Conservation (phyloP, 1,284 basidiomycete species). For the Apiotrichum siamense region DNA sequence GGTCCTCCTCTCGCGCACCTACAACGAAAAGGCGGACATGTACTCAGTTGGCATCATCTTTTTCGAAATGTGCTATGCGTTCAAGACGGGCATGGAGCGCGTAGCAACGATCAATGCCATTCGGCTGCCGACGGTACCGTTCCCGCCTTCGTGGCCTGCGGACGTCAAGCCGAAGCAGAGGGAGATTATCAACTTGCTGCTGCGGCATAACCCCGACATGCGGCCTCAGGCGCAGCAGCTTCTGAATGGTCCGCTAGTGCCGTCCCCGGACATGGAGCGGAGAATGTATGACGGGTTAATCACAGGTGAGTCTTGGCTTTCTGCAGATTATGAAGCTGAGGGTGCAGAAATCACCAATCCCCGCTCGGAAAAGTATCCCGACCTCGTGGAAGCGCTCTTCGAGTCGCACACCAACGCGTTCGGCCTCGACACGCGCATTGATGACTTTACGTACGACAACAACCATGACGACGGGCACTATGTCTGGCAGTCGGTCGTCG, state of each 20-base stretch:
- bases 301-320: slow-evolving; percentile 22
- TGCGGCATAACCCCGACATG: slow-evolving; percentile 75
- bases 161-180: slow-evolving; percentile 54
- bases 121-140: slow-evolving; percentile 63
- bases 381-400: slow-evolving; percentile 37
- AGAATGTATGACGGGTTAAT: slow-evolving; percentile 37
- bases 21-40: slow-evolving; percentile 67
- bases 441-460: slow-evolving; percentile 69
- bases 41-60: slow-evolving; percentile 94
- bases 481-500: slow-evolving; percentile 54
- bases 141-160: slow-evolving; percentile 58
- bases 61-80: slow-evolving; percentile 92
- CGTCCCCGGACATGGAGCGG: slow-evolving; percentile 33
- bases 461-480: slow-evolving; percentile 60
- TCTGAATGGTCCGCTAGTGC: slow-evolving; percentile 67
- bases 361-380: slow-evolving; percentile 38
- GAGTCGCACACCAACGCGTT: slow-evolving; percentile 44
- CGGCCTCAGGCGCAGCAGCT: slow-evolving; percentile 80
- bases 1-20: slow-evolving; percentile 48
- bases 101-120: slow-evolving; percentile 74
- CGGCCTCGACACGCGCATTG: slow-evolving; percentile 60
- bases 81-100: slow-evolving; percentile 81
- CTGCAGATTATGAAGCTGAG: not conserved
- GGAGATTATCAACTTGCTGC: slow-evolving; percentile 63
- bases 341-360: slow-evolving; percentile 40